Percentiles rank a stretch among this genome's conserved stretches.
phyloP scores from a whole-genome alignment of 2,329 filamentous ascomycete genomes.

The Colletotrichum sp. region DNA sequence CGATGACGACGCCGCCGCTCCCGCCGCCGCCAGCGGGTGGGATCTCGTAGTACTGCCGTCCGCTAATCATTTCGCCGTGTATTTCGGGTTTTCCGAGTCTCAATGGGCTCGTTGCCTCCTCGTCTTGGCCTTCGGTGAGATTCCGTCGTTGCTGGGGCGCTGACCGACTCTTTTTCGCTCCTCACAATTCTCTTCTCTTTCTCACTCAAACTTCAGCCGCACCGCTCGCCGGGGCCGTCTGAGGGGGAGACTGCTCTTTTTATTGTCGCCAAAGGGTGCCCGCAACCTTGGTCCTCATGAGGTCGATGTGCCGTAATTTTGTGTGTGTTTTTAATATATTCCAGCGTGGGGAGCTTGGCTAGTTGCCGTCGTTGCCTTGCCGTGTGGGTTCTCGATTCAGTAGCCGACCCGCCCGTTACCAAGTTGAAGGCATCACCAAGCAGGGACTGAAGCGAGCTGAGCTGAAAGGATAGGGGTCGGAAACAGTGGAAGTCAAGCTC shows the following conservation, averaged over 20 bases:
- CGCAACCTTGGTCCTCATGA: slow-evolving; percentile 6
- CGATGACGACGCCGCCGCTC: background rate
- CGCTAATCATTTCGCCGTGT: background rate
- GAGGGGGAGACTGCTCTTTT: background rate
- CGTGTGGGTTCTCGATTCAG: slow-evolving; percentile 19
- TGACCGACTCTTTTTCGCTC: background rate
- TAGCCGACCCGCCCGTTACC: slow-evolving; percentile 10
- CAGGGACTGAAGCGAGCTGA: background rate
- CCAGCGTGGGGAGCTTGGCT: slow-evolving; percentile 16
- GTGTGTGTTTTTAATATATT: slow-evolving; percentile 6
- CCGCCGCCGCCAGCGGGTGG: background rate
- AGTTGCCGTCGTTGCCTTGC: background rate
- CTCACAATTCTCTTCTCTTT: background rate
- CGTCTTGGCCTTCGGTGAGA: background rate
- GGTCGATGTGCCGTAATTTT: slow-evolving; percentile 19
- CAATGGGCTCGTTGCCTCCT: background rate
- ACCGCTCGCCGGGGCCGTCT: background rate
- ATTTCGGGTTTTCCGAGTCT: background rate
- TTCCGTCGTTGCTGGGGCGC: background rate
- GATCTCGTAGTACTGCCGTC: slow-evolving; percentile 15
- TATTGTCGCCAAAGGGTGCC: background rate
- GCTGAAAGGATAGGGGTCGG: background rate
- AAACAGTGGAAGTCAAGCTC: background rate
- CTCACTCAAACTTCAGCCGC: background rate
- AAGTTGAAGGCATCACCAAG: slow-evolving; percentile 13